Conservation (phyloP, 1,139 yeast genomes). For the Candida sp. region DNA sequence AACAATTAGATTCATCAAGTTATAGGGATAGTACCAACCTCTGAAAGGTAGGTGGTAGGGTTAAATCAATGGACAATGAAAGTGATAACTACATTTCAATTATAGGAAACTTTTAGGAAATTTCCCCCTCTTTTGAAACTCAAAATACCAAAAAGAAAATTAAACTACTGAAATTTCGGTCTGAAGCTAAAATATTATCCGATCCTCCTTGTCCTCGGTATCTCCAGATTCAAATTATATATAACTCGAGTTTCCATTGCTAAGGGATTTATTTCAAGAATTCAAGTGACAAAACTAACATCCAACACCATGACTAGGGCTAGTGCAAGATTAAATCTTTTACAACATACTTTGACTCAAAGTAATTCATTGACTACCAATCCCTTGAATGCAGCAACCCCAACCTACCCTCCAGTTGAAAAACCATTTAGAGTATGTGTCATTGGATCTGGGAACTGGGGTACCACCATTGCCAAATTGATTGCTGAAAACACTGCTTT, state of each 20-base stretch:
- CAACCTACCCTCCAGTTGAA: slow-evolving; percentile 10
- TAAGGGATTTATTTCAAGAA: no score
- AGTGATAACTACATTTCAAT: no score
- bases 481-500: slow-evolving; percentile 42
- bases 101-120: no score
- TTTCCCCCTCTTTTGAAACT: no score
- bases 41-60: no score
- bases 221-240: background rate
- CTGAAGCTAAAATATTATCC: background rate
- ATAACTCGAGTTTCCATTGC: no score
- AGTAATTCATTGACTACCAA: slow-evolving; percentile 14
- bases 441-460: slow-evolving; percentile 51
- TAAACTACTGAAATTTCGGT: background rate
- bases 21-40: no score
- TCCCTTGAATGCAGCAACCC: slow-evolving; percentile 14
- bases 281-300: background rate
- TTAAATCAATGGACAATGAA: no score
- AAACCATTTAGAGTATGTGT: slow-evolving; percentile 40
- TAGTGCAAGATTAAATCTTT: slow-evolving; percentile 35
- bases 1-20: no score
- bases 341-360: slow-evolving; percentile 32
- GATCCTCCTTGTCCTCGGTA: background rate
- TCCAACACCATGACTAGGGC: slow-evolving; percentile 13
- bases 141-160: no score
- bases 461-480: slow-evolving; percentile 47